Evolutionary conservation across 345 rosid species (phyloP).

Genomic region (Noccaea bulbosa): DNA sequence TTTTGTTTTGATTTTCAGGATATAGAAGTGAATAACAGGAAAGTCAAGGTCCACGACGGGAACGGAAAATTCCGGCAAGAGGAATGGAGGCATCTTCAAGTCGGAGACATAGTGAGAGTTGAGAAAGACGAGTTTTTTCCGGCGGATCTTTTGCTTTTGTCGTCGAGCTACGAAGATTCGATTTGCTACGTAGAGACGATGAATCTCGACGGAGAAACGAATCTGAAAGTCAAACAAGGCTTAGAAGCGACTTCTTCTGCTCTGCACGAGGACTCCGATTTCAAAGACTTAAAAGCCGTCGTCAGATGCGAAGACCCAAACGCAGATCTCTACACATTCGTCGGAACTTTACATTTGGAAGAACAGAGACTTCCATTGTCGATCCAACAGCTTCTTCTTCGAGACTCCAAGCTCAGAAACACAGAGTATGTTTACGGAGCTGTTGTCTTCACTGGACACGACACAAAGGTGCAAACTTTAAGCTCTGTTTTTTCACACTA

Average conservation of each 20-base stretch:
- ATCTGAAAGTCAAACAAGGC: conserved; percentile 84
- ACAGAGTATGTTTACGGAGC: conserved; percentile 84
- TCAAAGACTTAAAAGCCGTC: conserved; percentile 63
- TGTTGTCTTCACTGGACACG: conserved; percentile 86
- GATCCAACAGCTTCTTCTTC: conserved; percentile 89
- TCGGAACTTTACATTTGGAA: conserved; percentile 72
- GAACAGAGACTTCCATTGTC: conserved; percentile 73
- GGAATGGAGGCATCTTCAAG: conserved; percentile 84
- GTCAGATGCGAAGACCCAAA: conserved; percentile 95
- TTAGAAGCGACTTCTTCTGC: conserved; percentile 62
- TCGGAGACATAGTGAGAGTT: conserved; percentile 88
- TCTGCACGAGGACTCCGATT: conserved; percentile 66
- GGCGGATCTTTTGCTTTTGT: conserved; percentile 85
- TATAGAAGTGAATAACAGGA: conserved; percentile 68
- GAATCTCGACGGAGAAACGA: conserved; percentile 97
- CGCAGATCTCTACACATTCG: conserved; percentile 78
- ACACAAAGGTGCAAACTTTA: conserved; percentile 55
- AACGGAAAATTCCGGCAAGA: conserved; percentile 58
- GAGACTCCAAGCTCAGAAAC: conserved; percentile 88
- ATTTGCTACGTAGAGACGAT: conserved; percentile 96
- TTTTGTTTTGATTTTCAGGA: conserved; percentile 50
- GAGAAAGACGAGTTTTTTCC: conserved; percentile 96
- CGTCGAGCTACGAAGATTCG: conserved; percentile 86
- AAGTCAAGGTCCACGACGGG: conserved; percentile 62
- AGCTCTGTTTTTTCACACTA: not conserved